Conservation (phyloP, 495 filamentous ascomycete species). For the Aspergillus olivimuriae region DNA sequence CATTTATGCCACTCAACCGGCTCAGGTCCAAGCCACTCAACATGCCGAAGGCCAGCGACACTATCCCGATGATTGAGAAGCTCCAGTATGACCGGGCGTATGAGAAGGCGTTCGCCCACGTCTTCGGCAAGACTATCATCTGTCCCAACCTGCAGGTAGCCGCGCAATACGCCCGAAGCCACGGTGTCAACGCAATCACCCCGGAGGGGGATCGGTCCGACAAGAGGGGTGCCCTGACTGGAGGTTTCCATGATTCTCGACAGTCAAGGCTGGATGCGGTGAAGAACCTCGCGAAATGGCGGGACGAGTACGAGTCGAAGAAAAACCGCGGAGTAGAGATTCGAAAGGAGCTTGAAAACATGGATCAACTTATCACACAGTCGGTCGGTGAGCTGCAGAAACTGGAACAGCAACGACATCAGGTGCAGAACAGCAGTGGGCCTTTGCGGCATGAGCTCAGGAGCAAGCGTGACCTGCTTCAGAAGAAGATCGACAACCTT, state of each 20-base stretch:
- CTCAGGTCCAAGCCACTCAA: conserved; percentile 61
- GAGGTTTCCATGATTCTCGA: conserved; percentile 82
- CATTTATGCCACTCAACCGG: conserved; percentile 88
- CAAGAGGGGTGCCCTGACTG: conserved; percentile 89
- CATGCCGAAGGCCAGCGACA: conserved; percentile 80
- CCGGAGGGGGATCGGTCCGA: conserved; percentile 89
- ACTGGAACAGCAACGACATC: conserved; percentile 67
- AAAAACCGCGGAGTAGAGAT: conserved; percentile 51
- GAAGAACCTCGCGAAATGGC: conserved; percentile 64
- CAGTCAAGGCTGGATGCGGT: conserved; percentile 80
- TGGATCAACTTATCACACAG: conserved; percentile 81
- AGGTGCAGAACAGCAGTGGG: conserved; percentile 76
- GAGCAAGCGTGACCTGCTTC: conserved; percentile 61
- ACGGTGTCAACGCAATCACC: conserved; percentile 87
- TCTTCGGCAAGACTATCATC: conserved; percentile 93
- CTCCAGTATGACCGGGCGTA: conserved; percentile 71
- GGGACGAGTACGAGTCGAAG: conserved; percentile 66
- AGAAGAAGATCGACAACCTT: conserved; percentile 67
- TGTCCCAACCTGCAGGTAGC: conserved; percentile 84
- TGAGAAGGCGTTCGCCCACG: conserved; percentile 81
- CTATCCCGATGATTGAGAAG: conserved; percentile 79
- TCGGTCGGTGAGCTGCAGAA: conserved; percentile 78
- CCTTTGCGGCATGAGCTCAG: conserved; percentile 69
- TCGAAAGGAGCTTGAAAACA: conserved; percentile 58
- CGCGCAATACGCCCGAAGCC: conserved; percentile 81